Evolutionary conservation across 164 flowering plant species (phyloP), one percentile per base, ranked within the genome.

Genomic region (Stephania japonica): DNA sequence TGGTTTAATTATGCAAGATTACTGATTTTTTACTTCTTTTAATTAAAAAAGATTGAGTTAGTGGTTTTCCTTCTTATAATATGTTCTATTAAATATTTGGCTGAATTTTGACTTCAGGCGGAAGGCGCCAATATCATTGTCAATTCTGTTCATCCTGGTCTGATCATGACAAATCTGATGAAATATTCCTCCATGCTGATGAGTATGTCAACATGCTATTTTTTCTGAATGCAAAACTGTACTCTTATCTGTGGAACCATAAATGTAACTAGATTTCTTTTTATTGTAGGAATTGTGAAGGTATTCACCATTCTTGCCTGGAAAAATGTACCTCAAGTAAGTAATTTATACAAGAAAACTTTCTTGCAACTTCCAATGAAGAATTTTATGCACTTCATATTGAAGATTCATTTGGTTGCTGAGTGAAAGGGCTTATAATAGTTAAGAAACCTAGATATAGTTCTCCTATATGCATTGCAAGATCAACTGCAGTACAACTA

Each of bases 241-340:
- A 19, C 32, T 62, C 6, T n/a, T 41, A 24, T 56, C 23, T 41
- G 7, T 23, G n/a, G 25, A 68, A 61, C 12, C 21, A 27, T 53
- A 70, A 32, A 38, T 73, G 18, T 41, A 7, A 1, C 65, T 26
- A 67, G 1, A 12, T 41, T 68, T 50, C 14, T 53, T 72, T 32
- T 49, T 65, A 32, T 73, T 78, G 85, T 90, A 93, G 98, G 67
- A 59, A 18, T 85, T 59, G 42, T 93, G 69, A 78, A 82, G 84
- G 21, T 83, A 1, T 76, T 89, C 68, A 85, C 93, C 9, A 82
- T 27, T 44, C 9, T 83, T 25, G 56, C 90, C 3, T 96, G 99
- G 99, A 96, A 96, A 85, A 93, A 82, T 70, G 90, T 96, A 8
- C 92, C 93, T 69, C 98, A 96, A 94, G 97, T 92, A 85, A 72